Conservation (phyloP, 805 yeast genomes). For the Starmera amethionina region DNA sequence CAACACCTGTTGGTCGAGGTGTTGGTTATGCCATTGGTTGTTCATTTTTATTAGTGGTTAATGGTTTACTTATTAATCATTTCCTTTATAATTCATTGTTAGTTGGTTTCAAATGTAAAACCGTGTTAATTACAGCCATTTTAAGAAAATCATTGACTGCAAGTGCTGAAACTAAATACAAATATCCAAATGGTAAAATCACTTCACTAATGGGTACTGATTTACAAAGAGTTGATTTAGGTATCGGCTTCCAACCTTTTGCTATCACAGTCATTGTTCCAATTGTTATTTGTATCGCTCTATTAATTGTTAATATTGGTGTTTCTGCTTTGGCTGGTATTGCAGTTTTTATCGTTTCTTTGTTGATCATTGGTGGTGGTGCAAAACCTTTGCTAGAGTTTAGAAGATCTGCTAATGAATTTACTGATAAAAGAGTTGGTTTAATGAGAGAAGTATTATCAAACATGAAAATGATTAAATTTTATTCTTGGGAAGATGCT, state of each 20-base stretch:
- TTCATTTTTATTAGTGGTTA: constrained; percentile 30
- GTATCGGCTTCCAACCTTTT: constrained; percentile 51
- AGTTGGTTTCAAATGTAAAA: constrained; percentile 59
- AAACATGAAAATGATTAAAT: constrained; percentile 64
- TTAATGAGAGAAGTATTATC: constrained; percentile 52
- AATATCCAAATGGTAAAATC: constrained; percentile 50
- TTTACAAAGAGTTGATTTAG: constrained; percentile 62
- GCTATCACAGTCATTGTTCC: constrained; percentile 50
- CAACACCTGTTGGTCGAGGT: constrained; percentile 33
- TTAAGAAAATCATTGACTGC: constrained; percentile 55
- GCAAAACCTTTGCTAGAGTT: constrained; percentile 39
- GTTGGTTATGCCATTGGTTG: constrained; percentile 53
- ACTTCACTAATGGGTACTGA: constrained; percentile 75
- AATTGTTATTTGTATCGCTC: constrained; percentile 48
- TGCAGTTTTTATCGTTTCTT: constrained; percentile 39
- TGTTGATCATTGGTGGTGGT: constrained; percentile 31
- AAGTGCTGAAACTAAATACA: constrained; percentile 40
- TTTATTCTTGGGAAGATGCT: constrained; percentile 81
- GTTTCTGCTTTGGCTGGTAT: constrained; percentile 60
- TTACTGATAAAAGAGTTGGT: constrained; percentile 56
- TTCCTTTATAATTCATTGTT: constrained; percentile 39
- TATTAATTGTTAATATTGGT: constrained; percentile 59
- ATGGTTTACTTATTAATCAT: constrained; percentile 37
- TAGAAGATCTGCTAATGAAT: constrained; percentile 45
- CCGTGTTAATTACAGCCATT: constrained; percentile 55